These are phyloP conservation scores for Spergularia azorica DNA, from an alignment of 179 eudicot genomes.

Conservation along the genomic window DNA sequence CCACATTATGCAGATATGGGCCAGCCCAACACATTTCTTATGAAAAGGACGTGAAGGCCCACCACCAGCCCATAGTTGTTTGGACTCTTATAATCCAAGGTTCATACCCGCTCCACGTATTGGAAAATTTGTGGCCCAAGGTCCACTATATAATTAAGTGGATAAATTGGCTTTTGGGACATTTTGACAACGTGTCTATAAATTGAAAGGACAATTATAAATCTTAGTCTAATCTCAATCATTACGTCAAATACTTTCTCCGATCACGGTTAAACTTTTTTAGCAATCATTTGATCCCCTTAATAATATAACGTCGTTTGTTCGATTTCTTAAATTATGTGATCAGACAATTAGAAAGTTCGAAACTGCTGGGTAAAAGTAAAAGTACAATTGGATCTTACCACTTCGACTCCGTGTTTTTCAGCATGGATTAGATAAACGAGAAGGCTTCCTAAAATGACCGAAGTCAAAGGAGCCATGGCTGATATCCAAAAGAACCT, in stretches of 20 bases:
- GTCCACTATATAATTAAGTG: neutral
- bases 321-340: too few species aligned
- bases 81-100: conserved; percentile 16
- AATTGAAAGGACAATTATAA: too few species aligned
- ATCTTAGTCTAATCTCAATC: too few species aligned
- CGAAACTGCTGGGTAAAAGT: too few species aligned
- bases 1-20: conserved; percentile 10
- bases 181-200: neutral
- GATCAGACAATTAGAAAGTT: too few species aligned
- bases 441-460: conserved; percentile 71
- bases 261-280: too few species aligned
- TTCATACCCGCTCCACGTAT: neutral
- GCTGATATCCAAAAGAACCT: conserved; percentile 89
- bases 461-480: conserved; percentile 84
- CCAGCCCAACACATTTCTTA: conserved; percentile 10
- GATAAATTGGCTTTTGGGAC: neutral
- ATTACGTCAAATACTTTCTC: too few species aligned
- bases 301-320: too few species aligned
- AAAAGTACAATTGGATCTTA: conserved; percentile 26
- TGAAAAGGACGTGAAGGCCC: conserved; percentile 6
- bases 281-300: too few species aligned
- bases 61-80: conserved; percentile 12
- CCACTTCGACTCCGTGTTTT: conserved; percentile 91
- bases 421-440: conserved; percentile 93
- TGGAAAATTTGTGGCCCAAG: conserved; percentile 27